Evolutionary conservation across 495 filamentous ascomycete species (phyloP), one percentile per base, ranked within the genome.

Genomic region (Talaromyces stipitatus): DNA sequence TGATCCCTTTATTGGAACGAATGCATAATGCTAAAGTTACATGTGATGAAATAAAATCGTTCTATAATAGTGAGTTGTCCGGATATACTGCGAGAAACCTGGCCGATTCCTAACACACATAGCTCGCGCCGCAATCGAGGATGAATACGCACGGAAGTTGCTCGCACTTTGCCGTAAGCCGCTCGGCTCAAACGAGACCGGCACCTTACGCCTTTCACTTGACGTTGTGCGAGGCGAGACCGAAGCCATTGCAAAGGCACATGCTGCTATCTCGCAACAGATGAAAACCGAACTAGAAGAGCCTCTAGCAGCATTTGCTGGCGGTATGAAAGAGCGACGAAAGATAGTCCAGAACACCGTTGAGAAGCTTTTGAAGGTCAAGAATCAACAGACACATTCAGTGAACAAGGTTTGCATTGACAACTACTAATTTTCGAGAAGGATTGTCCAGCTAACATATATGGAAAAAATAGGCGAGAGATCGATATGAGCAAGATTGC

Each of bases 221-320:
- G 92, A 99, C 69, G 82, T 86, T 3, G 78, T 97, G 36, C 86
- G 94, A 50, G 85, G 83, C 50, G 95, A 99, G 70, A 84, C 95
- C n/a, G 95, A 99, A 71, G 81, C 88, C 2, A 96, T 96, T 80
- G 91, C 83, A 2, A 97, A 96, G 68, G 82, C 91, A 58, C 95
- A 99, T 69, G 86, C 92, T 63, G 85, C 80, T 38, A 95, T 96
- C 59, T 91, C 95, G 0, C 71, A 71, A 4, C 92, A 99, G 71
- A 97, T 99, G 91, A 96, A 94, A 68, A 90, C 79, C 55, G 95
- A 99, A 66, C 73, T 97, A n/a, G 95, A 99, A 64, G 95, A 99
- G 71, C 94, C 92, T 18, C 74, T 99, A 57, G 81, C 84, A 16
- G 92, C 92, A 8, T 97, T 96, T 72, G 83, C 89, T 2, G 95